phyloP scores from a whole-genome alignment of 148 eudicot genomes.

The Chenopodium formosanum region DNA sequence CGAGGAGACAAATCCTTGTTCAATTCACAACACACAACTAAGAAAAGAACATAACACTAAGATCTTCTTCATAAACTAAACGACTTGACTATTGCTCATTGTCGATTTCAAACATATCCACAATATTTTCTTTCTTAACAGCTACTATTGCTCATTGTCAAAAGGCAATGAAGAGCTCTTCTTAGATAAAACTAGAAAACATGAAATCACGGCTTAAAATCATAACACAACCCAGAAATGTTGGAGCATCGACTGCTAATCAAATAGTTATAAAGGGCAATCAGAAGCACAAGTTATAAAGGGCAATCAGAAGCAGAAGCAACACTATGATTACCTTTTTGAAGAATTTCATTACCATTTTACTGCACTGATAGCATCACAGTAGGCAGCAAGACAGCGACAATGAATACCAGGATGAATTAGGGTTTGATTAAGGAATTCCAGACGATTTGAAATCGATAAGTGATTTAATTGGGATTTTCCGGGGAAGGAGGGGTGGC shows the following conservation, averaged over 20 bases:
- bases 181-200: constrained; percentile 70
- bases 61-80: constrained; percentile 22
- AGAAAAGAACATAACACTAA: constrained; percentile 46
- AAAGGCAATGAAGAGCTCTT: constrained; percentile 87
- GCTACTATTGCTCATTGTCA: constrained; percentile 97
- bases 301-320: background rate
- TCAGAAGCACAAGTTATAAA: background rate
- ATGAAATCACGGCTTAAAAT: constrained; percentile 2
- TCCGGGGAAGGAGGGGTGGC: no score
- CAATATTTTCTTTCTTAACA: constrained; percentile 74
- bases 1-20: no score
- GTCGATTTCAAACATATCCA: constrained; percentile 31
- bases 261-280: background rate
- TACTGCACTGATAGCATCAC: constrained; percentile 98
- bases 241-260: background rate
- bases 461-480: no score
- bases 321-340: constrained; percentile 50
- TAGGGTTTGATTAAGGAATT: no score
- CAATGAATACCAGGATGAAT: constrained; percentile 94
- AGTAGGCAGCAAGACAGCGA: constrained; percentile 98
- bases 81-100: constrained; percentile 42
- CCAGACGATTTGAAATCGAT: no score
- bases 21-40: no score
- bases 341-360: constrained; percentile 97
- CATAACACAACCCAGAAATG: background rate